Evolutionary conservation across 345 rosid genomes (phyloP), one percentile per base, ranked within the genome.

Genomic region (Eucalyptus decipiens): DNA sequence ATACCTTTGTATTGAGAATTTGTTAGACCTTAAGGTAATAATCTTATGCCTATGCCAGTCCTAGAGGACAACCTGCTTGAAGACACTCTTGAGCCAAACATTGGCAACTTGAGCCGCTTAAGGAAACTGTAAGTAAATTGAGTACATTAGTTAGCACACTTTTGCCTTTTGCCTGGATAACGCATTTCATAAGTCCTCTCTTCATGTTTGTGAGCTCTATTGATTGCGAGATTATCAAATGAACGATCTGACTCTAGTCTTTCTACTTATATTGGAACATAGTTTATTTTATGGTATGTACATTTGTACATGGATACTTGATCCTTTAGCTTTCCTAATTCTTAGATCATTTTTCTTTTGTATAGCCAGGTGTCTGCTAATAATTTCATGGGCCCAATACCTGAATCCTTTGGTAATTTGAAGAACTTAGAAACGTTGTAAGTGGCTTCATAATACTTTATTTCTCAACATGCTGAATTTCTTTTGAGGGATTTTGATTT

Each of bases 381-480:
- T 94, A 97, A 95, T 86, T 93, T 98, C 72, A 92, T 93, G 0
- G 99, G 98, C 87, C 67, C 58, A n/a, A 95, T 98, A 91, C 99
- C 96, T 17, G 94, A 94, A 85, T 90, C 98, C 51, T 96, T 94
- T 72, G 92, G 93, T 62, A 89, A 95, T 52, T 91, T 98, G 91
- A 95, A 72, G 93, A 96, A 90, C 91, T 91, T 98, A 90, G 92
- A 92, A 76, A 96, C 95, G 80, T 94, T 98, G 99, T 98, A 95
- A 94, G 99, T 92, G 69, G 23, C n/a, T 42, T 88, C n/a, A 23
- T 47, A 40, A 21, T 24, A 40, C 88, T 43, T 42, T 13, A 40
- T 88, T 37, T 72, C 45, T 72, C 80, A 87, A 67, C 32, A 47
- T n/a, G 72, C 6, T 26, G 43, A 30, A 34, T 50, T 47, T 62